These are phyloP conservation scores for Astraeus odoratus DNA, from an alignment of 768 basidiomycete genomes.

Conservation along the genomic window DNA sequence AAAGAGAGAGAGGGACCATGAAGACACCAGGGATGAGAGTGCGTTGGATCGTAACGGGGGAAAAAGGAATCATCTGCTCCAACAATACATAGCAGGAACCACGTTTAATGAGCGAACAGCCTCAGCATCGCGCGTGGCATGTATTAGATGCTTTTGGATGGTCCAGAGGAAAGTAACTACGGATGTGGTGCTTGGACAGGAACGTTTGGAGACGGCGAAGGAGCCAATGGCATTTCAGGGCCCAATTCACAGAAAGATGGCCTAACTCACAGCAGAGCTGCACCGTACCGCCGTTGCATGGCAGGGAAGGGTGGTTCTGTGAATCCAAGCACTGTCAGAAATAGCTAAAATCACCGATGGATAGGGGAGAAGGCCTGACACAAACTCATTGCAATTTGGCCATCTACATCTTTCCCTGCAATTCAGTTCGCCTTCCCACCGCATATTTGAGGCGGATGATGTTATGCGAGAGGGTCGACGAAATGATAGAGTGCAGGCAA, in stretches of 20 bases:
- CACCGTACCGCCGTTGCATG: constrained; percentile 1
- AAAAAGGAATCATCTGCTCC: neutral
- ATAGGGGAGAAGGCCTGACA: constrained; percentile 1
- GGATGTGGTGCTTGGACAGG: neutral
- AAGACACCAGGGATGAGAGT: neutral
- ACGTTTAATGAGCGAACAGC: constrained; percentile 7
- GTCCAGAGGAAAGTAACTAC: constrained; percentile 3
- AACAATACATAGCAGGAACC: neutral
- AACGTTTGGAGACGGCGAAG: neutral
- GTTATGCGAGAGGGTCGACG: neutral
- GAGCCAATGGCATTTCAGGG: neutral
- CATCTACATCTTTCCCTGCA: neutral
- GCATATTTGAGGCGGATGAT: neutral
- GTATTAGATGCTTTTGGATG: constrained; percentile 1
- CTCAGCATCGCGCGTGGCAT: neutral
- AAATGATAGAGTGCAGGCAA: too few relatives aligned
- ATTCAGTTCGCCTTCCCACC: neutral
- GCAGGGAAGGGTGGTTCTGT: neutral
- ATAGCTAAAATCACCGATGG: neutral
- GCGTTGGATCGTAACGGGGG: neutral
- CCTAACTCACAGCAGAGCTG: neutral
- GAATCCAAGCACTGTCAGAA: neutral
- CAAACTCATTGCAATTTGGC: too few relatives aligned
- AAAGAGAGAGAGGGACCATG: constrained; percentile 2
- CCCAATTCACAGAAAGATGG: neutral